phyloP scores from a whole-genome alignment of 106 monocot species.

The Dendrobium officinale region DNA sequence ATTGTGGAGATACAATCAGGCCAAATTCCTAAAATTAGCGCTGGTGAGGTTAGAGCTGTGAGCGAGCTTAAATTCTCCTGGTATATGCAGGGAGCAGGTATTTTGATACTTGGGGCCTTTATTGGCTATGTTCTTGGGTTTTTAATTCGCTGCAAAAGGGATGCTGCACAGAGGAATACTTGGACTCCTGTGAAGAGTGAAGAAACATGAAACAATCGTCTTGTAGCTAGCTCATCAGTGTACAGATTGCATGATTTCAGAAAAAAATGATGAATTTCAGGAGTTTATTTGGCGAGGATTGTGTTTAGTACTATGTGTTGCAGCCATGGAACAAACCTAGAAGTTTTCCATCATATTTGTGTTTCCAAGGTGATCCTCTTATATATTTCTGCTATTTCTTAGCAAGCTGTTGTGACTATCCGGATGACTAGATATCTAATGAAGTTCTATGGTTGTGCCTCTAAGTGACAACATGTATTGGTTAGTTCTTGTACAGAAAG shows the following conservation, averaged over 20 bases:
- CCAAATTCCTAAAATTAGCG: background rate
- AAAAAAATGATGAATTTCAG: background rate
- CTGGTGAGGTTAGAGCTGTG: background rate
- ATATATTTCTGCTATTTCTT: background rate
- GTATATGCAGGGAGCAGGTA: slow-evolving; percentile 34
- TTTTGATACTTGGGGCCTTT: slow-evolving; percentile 43
- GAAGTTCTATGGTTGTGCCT: background rate
- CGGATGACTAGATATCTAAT: background rate
- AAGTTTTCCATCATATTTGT: background rate
- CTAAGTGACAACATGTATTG: background rate
- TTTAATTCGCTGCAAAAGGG: slow-evolving; percentile 36
- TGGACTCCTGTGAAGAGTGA: slow-evolving; percentile 74
- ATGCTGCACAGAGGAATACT: slow-evolving; percentile 21
- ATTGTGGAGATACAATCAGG: slow-evolving; percentile 60
- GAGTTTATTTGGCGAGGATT: background rate
- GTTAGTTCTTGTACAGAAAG: background rate
- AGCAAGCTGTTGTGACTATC: background rate
- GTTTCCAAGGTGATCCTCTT: background rate
- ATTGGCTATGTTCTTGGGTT: slow-evolving; percentile 67
- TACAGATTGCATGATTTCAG: background rate
- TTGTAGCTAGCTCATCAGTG: background rate
- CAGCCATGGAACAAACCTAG: background rate
- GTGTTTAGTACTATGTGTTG: background rate
- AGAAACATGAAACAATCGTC: slow-evolving; percentile 22
- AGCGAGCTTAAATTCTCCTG: background rate